phyloP scores from a whole-genome alignment of 116 monocot genomes.

The Posidonia oceanica region DNA sequence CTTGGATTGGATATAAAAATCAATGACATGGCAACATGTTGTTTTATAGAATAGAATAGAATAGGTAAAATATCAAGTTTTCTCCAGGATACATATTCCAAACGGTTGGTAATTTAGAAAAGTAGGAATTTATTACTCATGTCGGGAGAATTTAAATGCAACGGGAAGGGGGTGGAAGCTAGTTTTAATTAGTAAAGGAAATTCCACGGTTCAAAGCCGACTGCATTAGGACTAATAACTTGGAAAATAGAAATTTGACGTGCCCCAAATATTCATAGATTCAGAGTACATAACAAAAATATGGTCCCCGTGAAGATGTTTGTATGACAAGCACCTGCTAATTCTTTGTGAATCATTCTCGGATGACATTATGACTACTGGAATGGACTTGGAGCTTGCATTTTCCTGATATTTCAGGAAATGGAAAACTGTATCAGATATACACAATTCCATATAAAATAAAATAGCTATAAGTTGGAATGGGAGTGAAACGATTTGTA shows the following conservation, averaged over 20 bases:
- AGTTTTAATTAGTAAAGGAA: no score
- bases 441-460: not conserved
- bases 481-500: not conserved
- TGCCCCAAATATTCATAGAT: no score
- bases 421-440: conserved; percentile 1
- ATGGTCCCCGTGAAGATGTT: not conserved
- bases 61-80: no score
- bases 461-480: not conserved
- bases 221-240: no score
- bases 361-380: conserved; percentile 84
- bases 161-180: no score
- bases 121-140: no score
- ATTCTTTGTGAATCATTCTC: conserved; percentile 82
- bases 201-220: no score
- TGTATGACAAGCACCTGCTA: conserved; percentile 31
- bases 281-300: no score
- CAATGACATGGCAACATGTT: not conserved
- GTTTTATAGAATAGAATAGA: not conserved
- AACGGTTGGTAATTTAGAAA: no score
- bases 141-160: no score
- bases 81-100: no score
- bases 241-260: no score
- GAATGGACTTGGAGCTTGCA: conserved; percentile 25
- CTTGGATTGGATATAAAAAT: not conserved
- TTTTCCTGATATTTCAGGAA: conserved; percentile 2